Base-by-base conservation (phyloP, 1,139 yeast genomes). In the Kluyveromyces marxianus region DNA sequence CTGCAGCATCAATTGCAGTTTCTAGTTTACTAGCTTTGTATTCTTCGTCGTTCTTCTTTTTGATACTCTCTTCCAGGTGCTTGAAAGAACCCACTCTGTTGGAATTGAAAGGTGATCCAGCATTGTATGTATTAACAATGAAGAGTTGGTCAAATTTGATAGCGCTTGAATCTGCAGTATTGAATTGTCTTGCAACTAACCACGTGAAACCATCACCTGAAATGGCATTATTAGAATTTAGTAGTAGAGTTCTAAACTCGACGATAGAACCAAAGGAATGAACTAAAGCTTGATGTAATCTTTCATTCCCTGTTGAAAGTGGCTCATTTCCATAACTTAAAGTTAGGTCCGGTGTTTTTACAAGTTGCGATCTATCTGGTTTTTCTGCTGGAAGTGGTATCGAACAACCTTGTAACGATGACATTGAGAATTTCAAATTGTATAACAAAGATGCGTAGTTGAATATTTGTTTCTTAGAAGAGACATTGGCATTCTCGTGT, bases 181-280 rank as follows among this genome's bases (percentile, higher is more conserved):
- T 44, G 39, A 67, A 65, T 42, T 77, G 72, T 56, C 77, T 78
- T 2, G 84, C 84, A n/a, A 81, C 79, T 31, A 81, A 63, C 92
- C 92, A 84, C 2, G 84, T 78, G 56, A 69, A 73, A 2, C 94
- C 94, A 60, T 84, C 88, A 44, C 94, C 92, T 50, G 80, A 78
- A 48, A 82, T 77, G 10, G 81, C 76, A 43, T 68, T 63, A 21
- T 83, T 83, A 1, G 89, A 77, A 53, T 80, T 75, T 48, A 83
- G 59, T 41, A 84, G 63, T 46, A 83, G 68, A 3, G 83, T 77
- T 57, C 81, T 74, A 62, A 84, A 83, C 63, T 84, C 90, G 21
- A 69, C 69, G 4, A 82, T 54, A 0, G 90, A 83, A 1, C 90
- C 90, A 64, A 84, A 84, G 2, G 84, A 75, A 35, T 69, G 67